A percentile compares a stretch with the other conserved stretches of the same genome.
Conservation (phyloP, 768 basidiomycete species). For the Phaeotremella skinneri region DNA sequence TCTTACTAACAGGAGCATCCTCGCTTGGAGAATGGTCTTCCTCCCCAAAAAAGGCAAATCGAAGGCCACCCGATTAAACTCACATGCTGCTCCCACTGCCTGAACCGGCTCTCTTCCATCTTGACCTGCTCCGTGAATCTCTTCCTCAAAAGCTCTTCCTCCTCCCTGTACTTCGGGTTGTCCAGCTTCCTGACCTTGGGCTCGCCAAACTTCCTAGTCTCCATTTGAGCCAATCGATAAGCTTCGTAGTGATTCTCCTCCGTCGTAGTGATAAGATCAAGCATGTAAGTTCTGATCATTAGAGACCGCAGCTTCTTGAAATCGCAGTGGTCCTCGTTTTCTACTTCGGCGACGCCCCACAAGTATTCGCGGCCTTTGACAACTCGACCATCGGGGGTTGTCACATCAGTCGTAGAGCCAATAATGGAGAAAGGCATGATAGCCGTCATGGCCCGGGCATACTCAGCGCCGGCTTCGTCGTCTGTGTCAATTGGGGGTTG, state of each 20-base stretch:
- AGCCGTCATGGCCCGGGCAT: conserved; percentile 73
- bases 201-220: conserved; percentile 98
- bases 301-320: conserved; percentile 96
- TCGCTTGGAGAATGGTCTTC: not conserved
- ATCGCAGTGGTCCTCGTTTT: conserved; percentile 99
- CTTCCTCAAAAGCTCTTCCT: conserved; percentile 93
- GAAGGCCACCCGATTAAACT: conserved; percentile 44
- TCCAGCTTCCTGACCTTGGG: conserved; percentile 97
- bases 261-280: conserved; percentile 92
- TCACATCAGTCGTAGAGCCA: conserved; percentile 91
- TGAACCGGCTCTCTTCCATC: conserved; percentile 92
- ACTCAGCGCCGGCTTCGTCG: conserved; percentile 79
- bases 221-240: conserved; percentile 98
- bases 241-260: conserved; percentile 97
- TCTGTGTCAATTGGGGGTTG: conserved; percentile 87
- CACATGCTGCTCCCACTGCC: conserved; percentile 99
- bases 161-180: conserved; percentile 99
- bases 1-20: too few species aligned
- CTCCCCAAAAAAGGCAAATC: not conserved
- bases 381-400: conserved; percentile 79
- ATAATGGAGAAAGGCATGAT: conserved; percentile 99
- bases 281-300: conserved; percentile 95
- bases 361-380: conserved; percentile 98
- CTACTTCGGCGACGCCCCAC: conserved; percentile 99
- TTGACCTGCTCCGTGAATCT: conserved; percentile 99